Conservation (phyloP, 495 filamentous ascomycete genomes). For the Durotheca rogersii region DNA sequence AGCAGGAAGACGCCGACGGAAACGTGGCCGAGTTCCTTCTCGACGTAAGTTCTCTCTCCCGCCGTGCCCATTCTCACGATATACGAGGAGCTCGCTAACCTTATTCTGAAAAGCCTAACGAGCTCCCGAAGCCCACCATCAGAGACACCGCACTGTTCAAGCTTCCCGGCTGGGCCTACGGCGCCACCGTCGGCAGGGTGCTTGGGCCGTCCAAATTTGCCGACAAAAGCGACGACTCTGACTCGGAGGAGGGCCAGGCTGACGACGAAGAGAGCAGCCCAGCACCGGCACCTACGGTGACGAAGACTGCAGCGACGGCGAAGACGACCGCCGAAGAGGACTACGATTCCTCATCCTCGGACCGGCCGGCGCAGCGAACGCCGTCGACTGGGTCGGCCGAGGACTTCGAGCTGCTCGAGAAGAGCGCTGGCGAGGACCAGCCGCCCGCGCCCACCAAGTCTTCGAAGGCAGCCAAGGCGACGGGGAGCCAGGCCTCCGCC, state of each 20-base stretch:
- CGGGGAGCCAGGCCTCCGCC: constrained; percentile 38
- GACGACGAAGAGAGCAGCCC: constrained; percentile 1
- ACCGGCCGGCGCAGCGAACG: constrained; percentile 43
- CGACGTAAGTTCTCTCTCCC: constrained; percentile 57
- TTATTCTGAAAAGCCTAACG: constrained; percentile 50
- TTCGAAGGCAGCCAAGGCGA: constrained; percentile 37
- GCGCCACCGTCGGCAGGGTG: constrained; percentile 56
- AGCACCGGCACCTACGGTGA: neutral
- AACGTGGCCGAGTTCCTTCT: constrained; percentile 78
- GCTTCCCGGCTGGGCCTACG: constrained; percentile 66
- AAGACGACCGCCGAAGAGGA: constrained; percentile 28
- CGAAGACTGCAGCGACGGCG: neutral
- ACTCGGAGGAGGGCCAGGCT: too few relatives aligned
- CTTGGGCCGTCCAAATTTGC: constrained; percentile 40
- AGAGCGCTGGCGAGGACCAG: constrained; percentile 50
- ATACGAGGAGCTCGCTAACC: constrained; percentile 2
- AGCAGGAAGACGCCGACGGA: constrained; percentile 86
- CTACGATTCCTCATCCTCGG: constrained; percentile 34
- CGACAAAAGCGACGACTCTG: constrained; percentile 40
- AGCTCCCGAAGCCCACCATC: constrained; percentile 64
- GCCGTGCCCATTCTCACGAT: neutral
- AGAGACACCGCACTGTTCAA: constrained; percentile 69
- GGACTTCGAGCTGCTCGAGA: constrained; percentile 59
- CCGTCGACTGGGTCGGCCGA: constrained; percentile 52
- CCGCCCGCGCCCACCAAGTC: constrained; percentile 39